Evolutionary conservation across 805 yeast genomes (phyloP), one percentile per base, ranked within the genome.

Genomic region (Cephaloascus albidus): DNA sequence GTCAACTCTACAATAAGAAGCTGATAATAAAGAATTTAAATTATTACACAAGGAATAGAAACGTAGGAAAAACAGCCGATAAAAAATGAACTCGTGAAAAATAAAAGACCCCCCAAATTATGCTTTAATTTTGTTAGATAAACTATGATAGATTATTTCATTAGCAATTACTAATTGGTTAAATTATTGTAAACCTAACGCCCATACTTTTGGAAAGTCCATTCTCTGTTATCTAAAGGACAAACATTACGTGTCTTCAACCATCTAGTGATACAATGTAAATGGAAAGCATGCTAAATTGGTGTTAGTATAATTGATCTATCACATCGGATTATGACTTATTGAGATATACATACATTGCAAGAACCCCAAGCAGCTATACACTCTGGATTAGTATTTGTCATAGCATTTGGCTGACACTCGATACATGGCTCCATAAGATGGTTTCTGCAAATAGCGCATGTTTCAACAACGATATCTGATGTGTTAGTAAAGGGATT

Each of bases 341-440:
- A n/a, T n/a, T n/a, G n/a, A n/a, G n/a, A n/a, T n/a, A n/a, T n/a
- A 43, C 59, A 28, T 38, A 53, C 57, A 51, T 87, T 89, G 64
- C 99, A 93, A 36, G 76, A 74, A 36, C 98, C 99, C 89, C 97
- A 88, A 3, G 97, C 97, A 8, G 96, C 93, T 34, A 85, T 80
- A 65, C 99, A 93, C 49, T 82, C 88, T 33, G 76, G 82, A 30
- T 72, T 71, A 15, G 78, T 63, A 30, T 76, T 58, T 38, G 59
- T 75, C 58, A 77, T 76, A 36, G 77, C 78, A 54, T 81, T 80
- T 20, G 95, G 94, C 58, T 87, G 96, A 58, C 99, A 93, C 58
- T 89, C 97, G 47, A 93, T 85, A 58, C 98, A 93, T 15, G 93
- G 93, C 54, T 93, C 99, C 99, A 93, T 93, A 49, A 93, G 74